Percentiles rank a stretch among this genome's conserved stretches.
Evolutionary conservation across 176 grass and related monocot genomes (phyloP).

Genomic region (Musa acuminata): DNA sequence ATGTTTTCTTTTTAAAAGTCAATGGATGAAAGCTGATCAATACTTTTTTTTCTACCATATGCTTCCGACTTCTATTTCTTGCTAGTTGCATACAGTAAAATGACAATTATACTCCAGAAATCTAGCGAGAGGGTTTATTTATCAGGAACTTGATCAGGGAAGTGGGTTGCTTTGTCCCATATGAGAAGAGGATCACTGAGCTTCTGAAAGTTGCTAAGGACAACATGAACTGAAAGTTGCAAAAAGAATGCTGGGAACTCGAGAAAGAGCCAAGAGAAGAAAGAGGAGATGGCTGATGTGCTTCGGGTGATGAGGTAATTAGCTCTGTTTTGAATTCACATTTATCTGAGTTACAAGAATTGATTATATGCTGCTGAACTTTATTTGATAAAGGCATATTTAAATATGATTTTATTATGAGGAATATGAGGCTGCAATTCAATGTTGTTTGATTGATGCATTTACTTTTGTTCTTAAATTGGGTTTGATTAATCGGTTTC

Average conservation of each 20-base stretch:
- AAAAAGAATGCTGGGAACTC: slow-evolving; percentile 3
- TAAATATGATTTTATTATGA: no score
- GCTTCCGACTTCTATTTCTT: no score
- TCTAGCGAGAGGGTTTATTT: background rate
- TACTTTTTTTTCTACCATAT: no score
- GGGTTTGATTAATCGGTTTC: no score
- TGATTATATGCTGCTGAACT: background rate
- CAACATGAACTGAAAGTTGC: background rate
- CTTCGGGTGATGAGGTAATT: slow-evolving; percentile 1
- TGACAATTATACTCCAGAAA: background rate
- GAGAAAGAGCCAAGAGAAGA: slow-evolving; percentile 4
- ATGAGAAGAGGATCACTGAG: slow-evolving; percentile 13
- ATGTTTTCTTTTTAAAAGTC: no score
- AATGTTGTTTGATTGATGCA: no score
- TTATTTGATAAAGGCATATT: no score
- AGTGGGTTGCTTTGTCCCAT: slow-evolving; percentile 2
- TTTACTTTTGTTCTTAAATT: no score
- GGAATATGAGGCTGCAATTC: no score
- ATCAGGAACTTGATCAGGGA: slow-evolving; percentile 2
- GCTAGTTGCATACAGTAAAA: background rate
- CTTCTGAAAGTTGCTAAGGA: slow-evolving; percentile 4
- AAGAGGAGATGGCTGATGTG: slow-evolving; percentile 3
- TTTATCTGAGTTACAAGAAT: background rate
- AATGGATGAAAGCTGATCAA: no score
- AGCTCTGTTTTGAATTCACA: background rate